Base-by-base conservation (phyloP, 768 basidiomycete genomes). In the Inosperma sp. region DNA sequence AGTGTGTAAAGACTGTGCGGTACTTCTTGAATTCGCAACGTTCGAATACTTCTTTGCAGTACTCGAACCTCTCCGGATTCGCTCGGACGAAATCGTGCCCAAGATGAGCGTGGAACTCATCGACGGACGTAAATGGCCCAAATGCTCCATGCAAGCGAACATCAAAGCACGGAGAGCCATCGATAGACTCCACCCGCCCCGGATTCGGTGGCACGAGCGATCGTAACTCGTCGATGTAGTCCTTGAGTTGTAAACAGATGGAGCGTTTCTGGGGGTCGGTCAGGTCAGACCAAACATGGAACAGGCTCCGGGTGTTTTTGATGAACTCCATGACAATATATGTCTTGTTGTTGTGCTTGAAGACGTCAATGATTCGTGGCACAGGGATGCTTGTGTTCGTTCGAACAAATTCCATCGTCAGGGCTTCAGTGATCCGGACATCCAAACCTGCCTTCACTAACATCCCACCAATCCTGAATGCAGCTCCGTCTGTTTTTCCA, bases 1-100 rank as follows among this genome's bases (percentile, higher is more conserved):
- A 48, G 17, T 48, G 46, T 22, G 46, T 6, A 48, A 48, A 48
- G 47, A 48, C 47, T n/a, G 46, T 48, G 46, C 46, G 46, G 46
- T 47, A 47, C 19, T 2, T 35, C 16, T 47, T 48, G 16, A 17
- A 29, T 48, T 48, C 33, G 26, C 46, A 48, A 48, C 33, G 33
- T 33, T 36, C 35, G 31, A 48, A 48, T 25, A 33, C 33, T 47
- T 47, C 46, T 47, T 43, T 25, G 41, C 41, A 35, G 17, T 35
- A 35, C 34, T 35, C 34, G 34, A 35, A 35, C 34, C 34, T 35
- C 34, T 35, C 34, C 12, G 34, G 34, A 35, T 35, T 35, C 34
- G 34, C 27, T 46, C 44, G 34, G 12, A 35, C 34, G 34, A 35
- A 35, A 35, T 35, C 34, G 34, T 35, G 34, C 34, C 46, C 14